phyloP scores from a whole-genome alignment of 139 green algal genomes.

The Volvox reticuliferus region DNA sequence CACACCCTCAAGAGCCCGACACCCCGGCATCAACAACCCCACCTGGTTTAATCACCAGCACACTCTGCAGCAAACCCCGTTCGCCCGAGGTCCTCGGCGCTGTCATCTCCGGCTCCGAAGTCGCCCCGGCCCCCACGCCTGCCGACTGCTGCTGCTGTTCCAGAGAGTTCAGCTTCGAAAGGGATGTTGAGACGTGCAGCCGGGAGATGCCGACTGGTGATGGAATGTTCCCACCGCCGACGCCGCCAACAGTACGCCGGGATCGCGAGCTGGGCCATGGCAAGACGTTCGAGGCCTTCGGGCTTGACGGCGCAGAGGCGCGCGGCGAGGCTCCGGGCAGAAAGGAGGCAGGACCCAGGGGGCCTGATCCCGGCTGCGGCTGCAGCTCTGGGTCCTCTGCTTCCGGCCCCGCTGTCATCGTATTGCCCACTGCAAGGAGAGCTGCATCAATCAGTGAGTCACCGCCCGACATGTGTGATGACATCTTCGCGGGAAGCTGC shows the following conservation, averaged over 20 bases:
- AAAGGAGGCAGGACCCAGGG: neutral
- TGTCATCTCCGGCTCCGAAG: neutral
- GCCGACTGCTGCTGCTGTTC: neutral
- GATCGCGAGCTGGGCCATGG: neutral
- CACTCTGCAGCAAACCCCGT: conserved; percentile 22
- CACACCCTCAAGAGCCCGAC: too few relatives aligned
- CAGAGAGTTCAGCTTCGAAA: neutral
- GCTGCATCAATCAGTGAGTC: conserved; percentile 15
- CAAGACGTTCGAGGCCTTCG: neutral
- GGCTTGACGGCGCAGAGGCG: neutral
- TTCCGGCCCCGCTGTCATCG: neutral
- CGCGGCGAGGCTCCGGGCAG: neutral
- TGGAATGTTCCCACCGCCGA: neutral
- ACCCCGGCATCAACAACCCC: too few relatives aligned
- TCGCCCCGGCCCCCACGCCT: neutral
- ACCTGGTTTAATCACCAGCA: conserved; percentile 40
- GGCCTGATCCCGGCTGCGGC: neutral
- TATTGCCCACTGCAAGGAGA: neutral
- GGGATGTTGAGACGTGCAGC: neutral
- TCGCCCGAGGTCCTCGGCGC: neutral
- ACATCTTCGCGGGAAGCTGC: neutral
- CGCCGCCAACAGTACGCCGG: neutral
- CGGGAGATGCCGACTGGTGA: neutral
- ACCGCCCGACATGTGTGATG: neutral
- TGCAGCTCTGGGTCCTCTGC: neutral